These are phyloP conservation scores for Ophiostoma sp. DNA, from an alignment of 2,329 filamentous ascomycete genomes.

Conservation along the genomic window DNA sequence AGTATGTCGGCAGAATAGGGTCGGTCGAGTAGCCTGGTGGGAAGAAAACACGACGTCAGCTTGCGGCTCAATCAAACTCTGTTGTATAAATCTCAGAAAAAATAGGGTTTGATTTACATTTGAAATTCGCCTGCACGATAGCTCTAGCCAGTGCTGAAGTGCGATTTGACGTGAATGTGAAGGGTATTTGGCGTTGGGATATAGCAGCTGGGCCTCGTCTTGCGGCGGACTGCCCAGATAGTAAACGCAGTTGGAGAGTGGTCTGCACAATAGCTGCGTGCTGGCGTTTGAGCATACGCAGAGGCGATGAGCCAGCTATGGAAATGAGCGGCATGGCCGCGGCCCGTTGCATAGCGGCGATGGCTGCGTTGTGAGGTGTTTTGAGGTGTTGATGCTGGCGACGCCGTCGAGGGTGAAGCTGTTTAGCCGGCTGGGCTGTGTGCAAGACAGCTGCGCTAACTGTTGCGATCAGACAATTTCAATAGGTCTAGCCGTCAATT, in stretches of 20 bases:
- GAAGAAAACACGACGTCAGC: neutral
- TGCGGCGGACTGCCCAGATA: neutral
- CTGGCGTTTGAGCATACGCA: neutral
- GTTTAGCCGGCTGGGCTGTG: neutral
- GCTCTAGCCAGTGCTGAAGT: neutral
- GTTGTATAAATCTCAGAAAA: neutral
- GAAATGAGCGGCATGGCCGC: neutral
- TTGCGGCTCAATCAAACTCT: neutral
- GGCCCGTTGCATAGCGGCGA: neutral
- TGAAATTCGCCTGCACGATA: neutral
- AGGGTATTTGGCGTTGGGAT: neutral
- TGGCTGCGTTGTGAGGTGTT: neutral
- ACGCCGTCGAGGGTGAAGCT: neutral
- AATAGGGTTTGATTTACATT: neutral
- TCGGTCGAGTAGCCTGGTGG: constrained; percentile 4
- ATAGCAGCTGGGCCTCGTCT: neutral
- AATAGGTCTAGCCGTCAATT: neutral
- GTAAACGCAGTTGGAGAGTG: neutral
- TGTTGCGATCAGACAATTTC: neutral
- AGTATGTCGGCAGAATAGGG: constrained; percentile 6
- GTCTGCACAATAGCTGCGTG: neutral
- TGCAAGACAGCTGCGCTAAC: neutral
- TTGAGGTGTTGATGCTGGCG: neutral
- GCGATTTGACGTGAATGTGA: neutral
- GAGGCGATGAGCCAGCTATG: neutral